Base-by-base conservation (phyloP, 768 basidiomycete species). In the Boletales sp. region DNA sequence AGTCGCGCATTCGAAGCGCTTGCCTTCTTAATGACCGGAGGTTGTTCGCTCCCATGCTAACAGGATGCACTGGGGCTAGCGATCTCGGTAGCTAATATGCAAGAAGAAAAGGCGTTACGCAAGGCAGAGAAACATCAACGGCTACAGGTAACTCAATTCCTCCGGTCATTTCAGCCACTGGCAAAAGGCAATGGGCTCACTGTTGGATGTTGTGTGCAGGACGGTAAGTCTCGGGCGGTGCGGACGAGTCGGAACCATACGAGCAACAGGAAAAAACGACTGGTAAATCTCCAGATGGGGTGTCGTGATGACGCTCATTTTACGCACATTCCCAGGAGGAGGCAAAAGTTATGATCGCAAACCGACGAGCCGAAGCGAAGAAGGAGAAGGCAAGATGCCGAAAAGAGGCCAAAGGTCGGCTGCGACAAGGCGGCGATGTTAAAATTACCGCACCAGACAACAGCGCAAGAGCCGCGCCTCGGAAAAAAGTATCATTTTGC, bases 1-100 rank as follows among this genome's bases (percentile, higher is more conserved):
- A 57, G 67, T 49, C 41, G 39, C 51, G 47, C 50, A 40, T 36
- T 54, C 37, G 56, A 46, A 46, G 48, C 10, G n/a, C 38, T n/a
- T 42, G 31, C 32, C 50, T 57, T 58, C 53, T 42, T 59, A 57
- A 57, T 63, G 56, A 56, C 53, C 48, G 49, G 55, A 36, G 11
- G 54, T 57, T 57, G 53, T 50, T 48, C 43, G 48, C 43, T 51
- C 50, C 49, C 46, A 53, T 48, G 36, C 42, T 40, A 48, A 49
- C 55, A 81, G 80, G 78, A 79, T 53, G 72, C 73, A 6, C 55
- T 78, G 50, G 64, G 63, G 44, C 62, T 82, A 12, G 80, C 80
- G n/a, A 57, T 67, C 51, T 72, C 72, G 34, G 78, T 82, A 60
- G 74, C 66, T n/a, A 60, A 60, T 32, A 59, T 54, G 14, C 74